A percentile compares a stretch with the other conserved stretches of the same genome.
Evolutionary conservation across 176 grass and related monocot genomes (phyloP).

Genomic region (Rhynchospora tenuis): DNA sequence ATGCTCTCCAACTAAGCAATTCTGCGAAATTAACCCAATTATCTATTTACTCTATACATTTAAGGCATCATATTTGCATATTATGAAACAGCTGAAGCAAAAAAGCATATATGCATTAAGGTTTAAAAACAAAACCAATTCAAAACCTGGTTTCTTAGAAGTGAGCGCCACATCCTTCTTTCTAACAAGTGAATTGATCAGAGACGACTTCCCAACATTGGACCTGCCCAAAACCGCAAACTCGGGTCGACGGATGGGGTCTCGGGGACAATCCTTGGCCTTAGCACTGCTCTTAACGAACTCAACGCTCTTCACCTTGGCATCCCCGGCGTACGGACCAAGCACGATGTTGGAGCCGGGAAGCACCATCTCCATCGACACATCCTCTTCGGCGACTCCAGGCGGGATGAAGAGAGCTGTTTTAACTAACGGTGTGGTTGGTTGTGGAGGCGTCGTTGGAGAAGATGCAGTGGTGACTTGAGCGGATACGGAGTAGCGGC

Average conservation of each 20-base stretch:
- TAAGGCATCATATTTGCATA: neutral
- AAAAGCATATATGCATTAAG: neutral
- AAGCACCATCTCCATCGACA: slow-evolving; percentile 58
- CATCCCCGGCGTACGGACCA: slow-evolving; percentile 75
- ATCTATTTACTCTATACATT: neutral
- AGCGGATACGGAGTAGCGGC: neutral
- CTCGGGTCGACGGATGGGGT: slow-evolving; percentile 59
- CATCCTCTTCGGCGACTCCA: slow-evolving; percentile 39
- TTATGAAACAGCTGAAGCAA: neutral
- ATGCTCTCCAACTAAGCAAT: neutral
- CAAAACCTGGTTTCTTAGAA: slow-evolving; percentile 86
- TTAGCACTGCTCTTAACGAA: slow-evolving; percentile 68
- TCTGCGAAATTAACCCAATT: neutral
- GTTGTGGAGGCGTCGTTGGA: neutral
- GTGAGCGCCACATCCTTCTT: slow-evolving; percentile 88
- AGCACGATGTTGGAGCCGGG: slow-evolving; percentile 87
- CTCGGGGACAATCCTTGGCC: slow-evolving; percentile 71
- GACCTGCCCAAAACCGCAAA: slow-evolving; percentile 79
- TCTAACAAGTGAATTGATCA: slow-evolving; percentile 71
- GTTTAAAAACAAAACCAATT: neutral
- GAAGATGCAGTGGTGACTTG: slow-evolving; percentile 26
- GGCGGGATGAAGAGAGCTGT: slow-evolving; percentile 74
- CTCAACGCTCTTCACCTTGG: slow-evolving; percentile 59
- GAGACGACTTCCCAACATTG: slow-evolving; percentile 94
- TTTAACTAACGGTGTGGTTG: slow-evolving; percentile 12